A percentile compares a stretch with the other conserved stretches of the same genome.
Evolutionary conservation across 371 early-diverging fungal species (phyloP).

Genomic region (Mortierella sp.): DNA sequence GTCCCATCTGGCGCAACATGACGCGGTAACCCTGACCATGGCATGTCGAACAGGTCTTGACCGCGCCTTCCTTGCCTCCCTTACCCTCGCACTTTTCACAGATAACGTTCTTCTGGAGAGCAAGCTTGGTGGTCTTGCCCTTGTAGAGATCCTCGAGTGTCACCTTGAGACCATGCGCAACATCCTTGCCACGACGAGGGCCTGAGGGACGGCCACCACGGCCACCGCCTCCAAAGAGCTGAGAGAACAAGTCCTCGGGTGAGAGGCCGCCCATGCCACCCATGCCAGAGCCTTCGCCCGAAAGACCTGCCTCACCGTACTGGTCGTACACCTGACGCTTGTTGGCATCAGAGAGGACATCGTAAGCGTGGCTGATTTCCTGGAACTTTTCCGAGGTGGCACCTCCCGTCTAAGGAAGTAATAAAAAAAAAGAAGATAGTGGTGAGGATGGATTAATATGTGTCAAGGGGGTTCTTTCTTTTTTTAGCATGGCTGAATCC

Average conservation of each 20-base stretch:
- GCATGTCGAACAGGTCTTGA: conserved; percentile 78
- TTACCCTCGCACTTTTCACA: conserved; percentile 84
- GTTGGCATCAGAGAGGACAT: conserved; percentile 88
- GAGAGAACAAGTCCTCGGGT: conserved; percentile 90
- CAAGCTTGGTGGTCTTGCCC: conserved; percentile 92
- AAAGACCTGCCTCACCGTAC: conserved; percentile 88
- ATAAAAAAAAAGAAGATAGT: neutral
- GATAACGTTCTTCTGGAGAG: conserved; percentile 87
- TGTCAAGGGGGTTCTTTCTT: too few relatives aligned
- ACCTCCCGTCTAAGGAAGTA: conserved; percentile 62
- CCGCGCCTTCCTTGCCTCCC: conserved; percentile 77
- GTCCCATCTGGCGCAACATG: conserved; percentile 93
- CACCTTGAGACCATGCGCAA: conserved; percentile 83
- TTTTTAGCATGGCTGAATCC: too few relatives aligned
- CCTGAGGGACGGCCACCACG: conserved; percentile 74
- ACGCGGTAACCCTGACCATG: conserved; percentile 88
- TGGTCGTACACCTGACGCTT: conserved; percentile 84
- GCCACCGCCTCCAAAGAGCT: conserved; percentile 84
- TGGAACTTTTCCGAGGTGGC: conserved; percentile 87
- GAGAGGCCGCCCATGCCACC: conserved; percentile 74
- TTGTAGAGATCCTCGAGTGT: conserved; percentile 95
- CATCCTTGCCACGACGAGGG: conserved; percentile 82
- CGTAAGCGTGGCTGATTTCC: conserved; percentile 94
- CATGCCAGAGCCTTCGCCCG: conserved; percentile 64
- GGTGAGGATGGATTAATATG: too few relatives aligned